Base-by-base conservation (phyloP, 1,139 yeast genomes). In the Meyerozyma sp. region DNA sequence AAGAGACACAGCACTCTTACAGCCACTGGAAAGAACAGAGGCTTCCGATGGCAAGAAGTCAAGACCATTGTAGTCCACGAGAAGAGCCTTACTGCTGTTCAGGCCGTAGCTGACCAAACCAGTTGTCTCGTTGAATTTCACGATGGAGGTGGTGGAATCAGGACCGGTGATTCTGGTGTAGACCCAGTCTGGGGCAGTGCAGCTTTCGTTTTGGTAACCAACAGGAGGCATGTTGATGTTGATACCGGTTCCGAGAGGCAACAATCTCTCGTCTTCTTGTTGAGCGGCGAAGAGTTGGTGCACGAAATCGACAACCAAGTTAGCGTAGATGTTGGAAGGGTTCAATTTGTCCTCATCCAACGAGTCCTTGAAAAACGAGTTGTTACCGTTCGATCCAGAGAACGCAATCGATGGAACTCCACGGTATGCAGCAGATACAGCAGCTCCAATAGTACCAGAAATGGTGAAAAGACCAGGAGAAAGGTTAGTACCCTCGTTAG, bases 141-240 rank as follows among this genome's bases (percentile, higher is more conserved):
- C 54, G 45, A 53, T 57, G 40, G 66, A 65, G 16, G 59, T 56
- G 40, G 57, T 46, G 30, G 69, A 63, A 37, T 63, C 63, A 21
- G 61, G 57, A 23, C 77, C 75, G 25, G 74, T 56, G 42, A 74
- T 44, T 50, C 77, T 65, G 23, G 77, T 57, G 44, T 59, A 62
- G 30, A 63, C 59, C 58, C 66, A 75, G 30, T 50, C 52, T 16
- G 77, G 77, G 44, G 63, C 59, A 35, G 56, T 48, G 56, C 80
- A 76, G 30, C 57, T 44, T 29, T 55, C 49, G 34, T 59, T 58
- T 34, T 60, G 61, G 46, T 60, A 47, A 2, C 75, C 74, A 27
- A 69, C 77, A 21, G 57, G 56, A 40, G 79, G 80, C 58, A 74
- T 63, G 59, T 75, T 75, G 44, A 76, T 73, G 50, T 71, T 73